Percentiles rank a stretch among this genome's conserved stretches.
phyloP scores from a whole-genome alignment of 2,329 filamentous ascomycete species.

The Amauroascus niger region DNA sequence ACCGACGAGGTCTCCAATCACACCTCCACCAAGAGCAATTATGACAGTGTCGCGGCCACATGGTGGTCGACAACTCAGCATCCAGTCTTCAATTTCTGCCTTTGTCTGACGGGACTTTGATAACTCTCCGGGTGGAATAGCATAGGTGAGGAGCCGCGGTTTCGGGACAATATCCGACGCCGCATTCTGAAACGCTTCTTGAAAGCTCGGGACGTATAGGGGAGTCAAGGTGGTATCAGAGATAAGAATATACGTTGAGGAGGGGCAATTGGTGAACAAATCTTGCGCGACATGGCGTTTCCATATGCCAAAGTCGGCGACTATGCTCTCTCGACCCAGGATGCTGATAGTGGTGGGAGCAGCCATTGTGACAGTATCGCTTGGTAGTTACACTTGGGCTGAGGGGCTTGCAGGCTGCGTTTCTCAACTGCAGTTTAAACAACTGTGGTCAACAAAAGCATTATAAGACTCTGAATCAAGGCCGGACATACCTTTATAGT shows the following conservation, averaged over 20 bases:
- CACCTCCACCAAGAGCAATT: constrained; percentile 86
- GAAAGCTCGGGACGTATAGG: constrained; percentile 71
- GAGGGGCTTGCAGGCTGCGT: neutral
- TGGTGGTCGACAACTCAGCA: constrained; percentile 67
- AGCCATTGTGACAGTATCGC: constrained; percentile 9
- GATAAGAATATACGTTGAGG: constrained; percentile 90
- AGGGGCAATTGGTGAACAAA: constrained; percentile 63
- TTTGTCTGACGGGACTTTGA: constrained; percentile 92
- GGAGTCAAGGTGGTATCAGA: constrained; percentile 87
- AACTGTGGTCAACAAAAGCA: neutral
- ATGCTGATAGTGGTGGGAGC: constrained; percentile 61
- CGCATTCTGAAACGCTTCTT: constrained; percentile 51
- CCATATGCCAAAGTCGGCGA: constrained; percentile 89
- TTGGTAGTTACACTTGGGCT: neutral
- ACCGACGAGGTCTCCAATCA: constrained; percentile 96
- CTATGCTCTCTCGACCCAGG: constrained; percentile 77
- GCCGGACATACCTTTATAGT: neutral
- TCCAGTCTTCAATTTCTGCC: constrained; percentile 94
- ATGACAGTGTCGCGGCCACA: constrained; percentile 93
- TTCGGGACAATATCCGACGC: constrained; percentile 38
- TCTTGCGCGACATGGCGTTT: constrained; percentile 70
- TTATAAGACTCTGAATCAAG: neutral
- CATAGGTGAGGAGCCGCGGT: constrained; percentile 70
- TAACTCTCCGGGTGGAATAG: constrained; percentile 80
- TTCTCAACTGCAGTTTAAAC: neutral